These are phyloP conservation scores for Amauroascus verrucosus DNA, from an alignment of 2,329 filamentous ascomycete species.

Conservation along the genomic window DNA sequence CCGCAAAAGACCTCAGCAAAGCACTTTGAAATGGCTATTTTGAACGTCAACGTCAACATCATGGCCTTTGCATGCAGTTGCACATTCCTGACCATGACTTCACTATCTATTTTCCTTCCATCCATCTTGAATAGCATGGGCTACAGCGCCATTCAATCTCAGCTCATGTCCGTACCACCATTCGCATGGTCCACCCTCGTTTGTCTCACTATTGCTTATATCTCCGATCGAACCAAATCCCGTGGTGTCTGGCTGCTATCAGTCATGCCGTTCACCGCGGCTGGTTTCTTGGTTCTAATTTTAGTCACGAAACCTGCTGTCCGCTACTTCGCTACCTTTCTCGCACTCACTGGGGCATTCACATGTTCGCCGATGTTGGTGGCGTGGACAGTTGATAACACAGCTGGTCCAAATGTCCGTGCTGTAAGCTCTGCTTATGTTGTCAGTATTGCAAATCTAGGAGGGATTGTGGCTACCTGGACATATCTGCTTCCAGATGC, in stretches of 20 bases:
- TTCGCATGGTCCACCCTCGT: conserved; percentile 10
- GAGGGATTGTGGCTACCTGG: conserved; percentile 11
- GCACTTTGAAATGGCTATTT: conserved; percentile 24
- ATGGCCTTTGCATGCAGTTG: conserved; percentile 27
- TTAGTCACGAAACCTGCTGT: conserved; percentile 23
- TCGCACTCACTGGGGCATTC: conserved; percentile 32
- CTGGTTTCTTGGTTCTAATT: conserved; percentile 26
- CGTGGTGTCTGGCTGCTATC: conserved; percentile 8
- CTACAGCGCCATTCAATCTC: conserved; percentile 2
- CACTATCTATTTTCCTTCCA: conserved; percentile 12
- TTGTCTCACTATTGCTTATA: conserved; percentile 6
- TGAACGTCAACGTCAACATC: conserved; percentile 36
- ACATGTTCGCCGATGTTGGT: conserved; percentile 25
- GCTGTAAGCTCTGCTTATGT: conserved; percentile 50
- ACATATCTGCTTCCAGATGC: conserved; percentile 10
- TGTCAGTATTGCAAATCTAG: conserved; percentile 45
- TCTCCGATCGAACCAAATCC: conserved; percentile 9
- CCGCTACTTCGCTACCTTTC: conserved; percentile 32
- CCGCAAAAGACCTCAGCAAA: conserved; percentile 16
- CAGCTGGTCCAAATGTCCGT: conserved; percentile 41
- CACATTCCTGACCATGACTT: conserved; percentile 6
- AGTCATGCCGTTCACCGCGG: conserved; percentile 9
- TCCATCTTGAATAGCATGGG: conserved; percentile 11
- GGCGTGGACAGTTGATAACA: conserved; percentile 47
- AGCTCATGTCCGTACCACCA: conserved; percentile 10